phyloP scores from a whole-genome alignment of 2,329 filamentous ascomycete genomes.

The Hortaea werneckii region DNA sequence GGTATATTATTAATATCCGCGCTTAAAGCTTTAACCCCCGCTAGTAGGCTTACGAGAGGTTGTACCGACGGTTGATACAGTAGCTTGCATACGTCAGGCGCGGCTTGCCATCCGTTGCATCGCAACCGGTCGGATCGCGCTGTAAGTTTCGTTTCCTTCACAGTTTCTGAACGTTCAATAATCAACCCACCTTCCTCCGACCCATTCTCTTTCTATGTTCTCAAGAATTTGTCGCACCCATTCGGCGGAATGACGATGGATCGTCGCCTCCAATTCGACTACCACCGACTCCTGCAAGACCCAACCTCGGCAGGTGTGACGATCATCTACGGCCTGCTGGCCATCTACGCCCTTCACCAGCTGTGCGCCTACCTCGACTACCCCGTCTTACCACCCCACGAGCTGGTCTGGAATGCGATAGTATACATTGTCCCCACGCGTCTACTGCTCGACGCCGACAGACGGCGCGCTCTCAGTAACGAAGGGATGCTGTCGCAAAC shows the following conservation, averaged over 20 bases:
- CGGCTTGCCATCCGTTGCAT: too few relatives aligned
- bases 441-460: conserved; percentile 48
- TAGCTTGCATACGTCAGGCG: too few relatives aligned
- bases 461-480: conserved; percentile 17
- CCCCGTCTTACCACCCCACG: conserved; percentile 30
- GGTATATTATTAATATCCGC: too few relatives aligned
- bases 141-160: too few relatives aligned
- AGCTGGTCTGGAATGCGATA: conserved; percentile 51
- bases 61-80: too few relatives aligned
- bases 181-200: too few relatives aligned
- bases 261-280: conserved; percentile 12
- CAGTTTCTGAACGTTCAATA: too few relatives aligned
- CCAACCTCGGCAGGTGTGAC: conserved; percentile 6
- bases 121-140: too few relatives aligned
- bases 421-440: conserved; percentile 48
- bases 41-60: too few relatives aligned
- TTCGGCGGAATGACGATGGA: conserved; percentile 11
- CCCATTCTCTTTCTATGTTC: too few relatives aligned
- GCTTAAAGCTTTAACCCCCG: too few relatives aligned
- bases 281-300: conserved; percentile 2
- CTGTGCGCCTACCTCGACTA: conserved; percentile 20
- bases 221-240: too few relatives aligned
- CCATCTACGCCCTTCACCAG: conserved; percentile 24
- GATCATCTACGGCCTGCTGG: conserved; percentile 16
- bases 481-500: conserved; percentile 22